Base-by-base conservation (phyloP, 805 yeast genomes). In the Metschnikowia drakensbergensis region DNA sequence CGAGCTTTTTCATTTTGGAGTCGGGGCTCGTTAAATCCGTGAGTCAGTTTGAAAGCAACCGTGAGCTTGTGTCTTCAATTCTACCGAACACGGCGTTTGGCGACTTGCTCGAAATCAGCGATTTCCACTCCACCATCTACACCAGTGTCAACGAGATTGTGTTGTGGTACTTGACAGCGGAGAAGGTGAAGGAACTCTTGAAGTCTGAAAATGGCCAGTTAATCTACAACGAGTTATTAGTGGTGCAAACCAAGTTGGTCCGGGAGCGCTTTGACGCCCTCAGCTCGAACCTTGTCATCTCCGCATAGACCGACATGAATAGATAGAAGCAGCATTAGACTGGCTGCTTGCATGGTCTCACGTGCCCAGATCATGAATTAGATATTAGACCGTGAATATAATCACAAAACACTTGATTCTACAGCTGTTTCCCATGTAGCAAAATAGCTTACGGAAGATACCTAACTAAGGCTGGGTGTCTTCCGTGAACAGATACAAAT, bases 71-170 rank as follows among this genome's bases (percentile, higher is more conserved):
- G 25, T 66, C 73, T 10, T 65, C 71, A 13, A 81, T 86, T 31
- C 74, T 87, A 46, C 89, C 94, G 4, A 78, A 86, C 50, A 85
- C 92, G 0, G 79, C 87, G 1, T 84, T 85, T 64, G 94, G 95
- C 2, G 89, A 86, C 42, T 61, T 71, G 36, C 61, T 58, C 11
- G 69, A 63, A 36, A 39, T 53, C 5, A 60, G 62, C 32, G 62
- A 65, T 8, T 68, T 75, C 39, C 69, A 81, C 8, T 70, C 74
- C 9, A 72, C 79, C 3, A 63, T 67, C 3, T 78, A 83, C 47
- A 66, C 71, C 5, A 80, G 86, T 1, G 89, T 84, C 43, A 74
- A 72, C 29, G 86, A 82, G 45, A 71, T 86, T 2, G 76, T 79
- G 7, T 73, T 86, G 1, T 90, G 97, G 96, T 71, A 78, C 40